Evolutionary conservation across 2,329 filamentous ascomycete species (phyloP).

Genomic region (Claviceps arundinis): DNA sequence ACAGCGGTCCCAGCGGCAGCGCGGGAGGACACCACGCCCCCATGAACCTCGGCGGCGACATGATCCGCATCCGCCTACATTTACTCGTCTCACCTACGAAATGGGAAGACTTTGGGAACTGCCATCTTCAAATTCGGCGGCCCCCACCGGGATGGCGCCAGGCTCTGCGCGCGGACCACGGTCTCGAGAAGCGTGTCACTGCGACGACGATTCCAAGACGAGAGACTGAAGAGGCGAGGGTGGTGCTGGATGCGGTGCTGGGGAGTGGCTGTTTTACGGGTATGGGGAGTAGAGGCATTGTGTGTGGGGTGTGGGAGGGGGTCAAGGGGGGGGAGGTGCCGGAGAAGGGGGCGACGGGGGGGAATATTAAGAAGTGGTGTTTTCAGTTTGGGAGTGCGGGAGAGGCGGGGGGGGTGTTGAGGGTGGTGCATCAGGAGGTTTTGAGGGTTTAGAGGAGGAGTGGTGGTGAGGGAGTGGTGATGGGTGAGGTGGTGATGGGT

Average conservation of each 20-base stretch:
- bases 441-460: conserved; percentile 13
- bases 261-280: conserved; percentile 75
- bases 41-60: conserved; percentile 50
- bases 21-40: conserved; percentile 23
- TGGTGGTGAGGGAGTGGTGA: no score
- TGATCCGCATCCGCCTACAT: conserved; percentile 79
- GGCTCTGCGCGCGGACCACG: conserved; percentile 46
- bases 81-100: conserved; percentile 61
- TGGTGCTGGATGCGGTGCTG: conserved; percentile 71
- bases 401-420: conserved; percentile 42
- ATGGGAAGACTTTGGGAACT: conserved; percentile 87
- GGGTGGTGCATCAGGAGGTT: conserved; percentile 44
- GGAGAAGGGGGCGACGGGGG: conserved; percentile 35
- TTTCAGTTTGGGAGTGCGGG: conserved; percentile 43
- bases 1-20: conserved; percentile 22
- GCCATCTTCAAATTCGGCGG: conserved; percentile 66
- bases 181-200: conserved; percentile 73
- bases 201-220: conserved; percentile 59
- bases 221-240: conserved; percentile 39
- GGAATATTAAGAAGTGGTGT: conserved; percentile 49
- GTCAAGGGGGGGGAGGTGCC: conserved; percentile 48
- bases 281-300: conserved; percentile 73
- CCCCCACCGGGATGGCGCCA: conserved; percentile 51
- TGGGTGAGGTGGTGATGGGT: no score
- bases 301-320: conserved; percentile 78